Evolutionary conservation across 179 eudicot genomes (phyloP).

Genomic region (Heliamphora pulchella): DNA sequence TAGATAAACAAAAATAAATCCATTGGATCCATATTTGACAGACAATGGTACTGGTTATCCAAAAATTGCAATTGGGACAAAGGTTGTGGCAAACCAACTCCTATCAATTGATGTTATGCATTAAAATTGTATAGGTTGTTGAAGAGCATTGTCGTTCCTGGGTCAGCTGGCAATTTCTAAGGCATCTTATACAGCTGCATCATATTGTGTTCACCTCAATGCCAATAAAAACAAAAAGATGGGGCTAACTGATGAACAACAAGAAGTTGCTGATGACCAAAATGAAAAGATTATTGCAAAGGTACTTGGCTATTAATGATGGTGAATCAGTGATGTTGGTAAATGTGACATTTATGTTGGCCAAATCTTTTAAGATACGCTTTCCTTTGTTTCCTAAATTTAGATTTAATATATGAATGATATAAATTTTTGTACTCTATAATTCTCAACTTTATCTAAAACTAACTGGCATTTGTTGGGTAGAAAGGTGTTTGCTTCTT

Average conservation of each 20-base stretch:
- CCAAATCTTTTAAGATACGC: not conserved
- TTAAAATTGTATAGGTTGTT: slow-evolving; percentile 50
- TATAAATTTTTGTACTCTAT: not conserved
- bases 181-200: slow-evolving; percentile 65
- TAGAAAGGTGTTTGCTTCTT: not conserved
- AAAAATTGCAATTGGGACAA: slow-evolving; percentile 45
- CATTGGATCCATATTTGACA: slow-evolving; percentile 69
- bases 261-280: slow-evolving; percentile 24
- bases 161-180: slow-evolving; percentile 77
- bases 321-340: not conserved
- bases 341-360: not conserved
- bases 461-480: not conserved
- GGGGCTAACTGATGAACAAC: slow-evolving; percentile 41
- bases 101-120: not conserved
- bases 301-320: slow-evolving; percentile 28
- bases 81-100: slow-evolving; percentile 31
- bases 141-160: slow-evolving; percentile 86
- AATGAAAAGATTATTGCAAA: slow-evolving; percentile 35
- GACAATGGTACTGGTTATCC: slow-evolving; percentile 78
- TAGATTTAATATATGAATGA: not conserved
- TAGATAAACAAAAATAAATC: slow-evolving; percentile 57
- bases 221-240: slow-evolving; percentile 55
- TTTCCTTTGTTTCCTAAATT: not conserved
- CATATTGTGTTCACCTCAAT: slow-evolving; percentile 76
- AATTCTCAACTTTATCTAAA: not conserved